Base-by-base conservation (phyloP, 176 grass and related monocot species). In the Elymus sibiricus region DNA sequence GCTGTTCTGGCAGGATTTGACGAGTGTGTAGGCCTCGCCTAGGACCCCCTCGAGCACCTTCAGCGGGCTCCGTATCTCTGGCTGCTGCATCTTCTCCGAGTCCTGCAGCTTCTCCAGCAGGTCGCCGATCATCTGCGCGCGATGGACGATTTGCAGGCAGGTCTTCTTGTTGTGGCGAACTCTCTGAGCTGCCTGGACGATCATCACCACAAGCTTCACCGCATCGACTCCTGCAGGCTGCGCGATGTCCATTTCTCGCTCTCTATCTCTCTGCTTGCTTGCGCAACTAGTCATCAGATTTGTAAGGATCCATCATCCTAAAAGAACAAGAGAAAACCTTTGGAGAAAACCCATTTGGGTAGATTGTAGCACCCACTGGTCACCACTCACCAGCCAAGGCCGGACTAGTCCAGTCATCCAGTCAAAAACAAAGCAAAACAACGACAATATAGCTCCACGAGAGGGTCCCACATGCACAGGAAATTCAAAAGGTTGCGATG, bases 201-300 rank as follows among this genome's bases (percentile, higher is more conserved):
- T 95, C 70, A 89, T 77, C 17, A 46, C 2, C 27, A 95, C 83
- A 39, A 93, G 83, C 27, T 82, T 81, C n/a, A 87, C 46, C 9
- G 88, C 90, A 47, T 95, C 88, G 14, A 85, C 43, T n/a, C 90
- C 93, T 28, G 88, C 76, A 59, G 92, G 86, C 31, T 93, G 91
- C 1, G 90, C 71, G 29, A 85, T 77, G 62, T 77, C 83, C 73
- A 85, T 85, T 56, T 4, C 27, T 44, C 39, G 6, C n/a, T 25
- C 21, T 46, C 12, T 42, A 42, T 42, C 40, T 42, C 40, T 42
- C 40, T 42, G 42, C 69, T 43, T 72, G 69, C 38, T 72, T 72
- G 13, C 39, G 46, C 22, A 12, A 46, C 70, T 44, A 73, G 39
- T 15, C 11, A 73, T 46, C 39, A 27, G 37, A 24, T 35, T 24